Conservation (phyloP, 176 grass and related monocot genomes). For the Oryza brachyantha region DNA sequence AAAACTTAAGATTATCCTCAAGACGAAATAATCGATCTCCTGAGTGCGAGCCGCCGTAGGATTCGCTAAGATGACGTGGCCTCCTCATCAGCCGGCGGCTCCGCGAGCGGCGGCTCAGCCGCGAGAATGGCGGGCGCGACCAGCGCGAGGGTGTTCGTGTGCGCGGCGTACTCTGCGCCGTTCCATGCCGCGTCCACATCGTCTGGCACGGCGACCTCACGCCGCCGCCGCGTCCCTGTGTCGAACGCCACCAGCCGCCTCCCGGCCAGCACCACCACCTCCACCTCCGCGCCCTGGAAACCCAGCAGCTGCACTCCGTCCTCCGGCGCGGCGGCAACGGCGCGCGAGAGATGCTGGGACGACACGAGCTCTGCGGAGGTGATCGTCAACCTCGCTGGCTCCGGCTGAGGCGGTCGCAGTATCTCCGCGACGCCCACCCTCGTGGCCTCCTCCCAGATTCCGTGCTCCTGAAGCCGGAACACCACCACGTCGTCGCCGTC, state of each 20-base stretch:
- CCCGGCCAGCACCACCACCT: slow-evolving; percentile 32
- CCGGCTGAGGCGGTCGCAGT: not conserved
- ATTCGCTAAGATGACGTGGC: not conserved
- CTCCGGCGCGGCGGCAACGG: not conserved
- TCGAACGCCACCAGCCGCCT: slow-evolving; percentile 45
- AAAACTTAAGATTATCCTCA: not conserved
- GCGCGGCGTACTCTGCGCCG: slow-evolving; percentile 27
- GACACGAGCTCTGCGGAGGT: not conserved
- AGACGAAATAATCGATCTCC: not conserved
- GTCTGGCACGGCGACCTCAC: not conserved
- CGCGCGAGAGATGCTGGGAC: not conserved
- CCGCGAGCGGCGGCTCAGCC: not conserved
- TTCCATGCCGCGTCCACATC: not conserved
- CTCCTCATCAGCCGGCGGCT: not conserved
- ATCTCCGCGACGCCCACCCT: slow-evolving; percentile 15
- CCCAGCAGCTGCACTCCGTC: slow-evolving; percentile 36
- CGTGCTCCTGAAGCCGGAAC: not conserved
- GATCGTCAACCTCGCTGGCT: not conserved
- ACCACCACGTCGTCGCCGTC: not conserved
- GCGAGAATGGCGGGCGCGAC: slow-evolving; percentile 23
- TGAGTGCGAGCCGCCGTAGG: not conserved
- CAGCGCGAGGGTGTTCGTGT: slow-evolving; percentile 62
- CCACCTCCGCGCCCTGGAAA: slow-evolving; percentile 47
- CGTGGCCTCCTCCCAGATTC: slow-evolving; percentile 19
- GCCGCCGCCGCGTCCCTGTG: slow-evolving; percentile 28